Conservation (phyloP, 2,329 filamentous ascomycete species). For the Fusarium odoratissimum region DNA sequence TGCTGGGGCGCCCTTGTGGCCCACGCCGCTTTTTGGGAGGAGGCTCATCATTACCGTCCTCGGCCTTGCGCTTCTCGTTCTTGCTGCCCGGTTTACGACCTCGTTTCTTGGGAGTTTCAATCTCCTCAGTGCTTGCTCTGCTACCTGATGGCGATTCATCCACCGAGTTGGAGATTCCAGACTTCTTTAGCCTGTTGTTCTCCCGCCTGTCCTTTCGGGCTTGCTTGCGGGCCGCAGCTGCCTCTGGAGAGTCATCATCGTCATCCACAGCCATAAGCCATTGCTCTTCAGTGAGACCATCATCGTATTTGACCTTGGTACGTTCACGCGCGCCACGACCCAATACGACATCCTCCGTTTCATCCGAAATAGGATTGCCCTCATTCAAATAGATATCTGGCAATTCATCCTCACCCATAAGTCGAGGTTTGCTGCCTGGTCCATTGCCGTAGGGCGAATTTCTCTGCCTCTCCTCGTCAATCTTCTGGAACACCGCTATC, state of each 20-base stretch:
- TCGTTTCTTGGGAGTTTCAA: constrained; percentile 82
- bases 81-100: constrained; percentile 81
- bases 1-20: constrained; percentile 76
- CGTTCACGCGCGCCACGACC: constrained; percentile 96
- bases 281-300: constrained; percentile 97
- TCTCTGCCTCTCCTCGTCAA: constrained; percentile 79
- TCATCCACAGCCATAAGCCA: constrained; percentile 99
- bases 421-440: constrained; percentile 75
- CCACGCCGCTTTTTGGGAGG: constrained; percentile 83
- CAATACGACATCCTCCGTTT: constrained; percentile 77
- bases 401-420: constrained; percentile 88
- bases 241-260: constrained; percentile 93
- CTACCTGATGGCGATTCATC: constrained; percentile 84
- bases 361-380: constrained; percentile 82
- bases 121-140: constrained; percentile 83
- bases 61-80: constrained; percentile 89
- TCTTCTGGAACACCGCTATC: constrained; percentile 78
- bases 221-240: constrained; percentile 89
- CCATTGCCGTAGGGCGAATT: constrained; percentile 77
- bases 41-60: constrained; percentile 80
- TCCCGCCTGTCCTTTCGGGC: constrained; percentile 85
- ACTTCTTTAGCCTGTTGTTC: constrained; percentile 76
- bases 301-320: constrained; percentile 94
- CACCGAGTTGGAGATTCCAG: constrained; percentile 46
- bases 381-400: constrained; percentile 95